Conservation (phyloP, 768 basidiomycete species). For the Austroboletus eburneus region DNA sequence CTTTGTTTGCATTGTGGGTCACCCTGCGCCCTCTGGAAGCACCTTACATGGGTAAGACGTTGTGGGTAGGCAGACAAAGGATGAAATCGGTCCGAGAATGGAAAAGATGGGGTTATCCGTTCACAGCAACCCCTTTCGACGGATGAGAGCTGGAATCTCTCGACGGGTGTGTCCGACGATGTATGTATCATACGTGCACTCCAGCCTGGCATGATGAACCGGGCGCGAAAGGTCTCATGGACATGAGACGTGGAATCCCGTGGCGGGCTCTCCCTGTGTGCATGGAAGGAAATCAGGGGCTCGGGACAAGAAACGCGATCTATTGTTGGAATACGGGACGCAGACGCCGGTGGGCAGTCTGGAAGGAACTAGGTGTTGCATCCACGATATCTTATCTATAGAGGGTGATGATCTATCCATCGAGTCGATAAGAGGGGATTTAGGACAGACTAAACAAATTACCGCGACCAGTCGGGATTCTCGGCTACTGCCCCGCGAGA, state of each 20-base stretch:
- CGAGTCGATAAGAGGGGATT: background rate
- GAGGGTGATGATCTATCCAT: slow-evolving; percentile 7
- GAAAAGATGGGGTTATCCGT: slow-evolving; percentile 10
- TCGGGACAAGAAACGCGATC: no score
- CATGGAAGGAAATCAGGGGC: slow-evolving; percentile 9
- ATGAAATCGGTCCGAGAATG: slow-evolving; percentile 11
- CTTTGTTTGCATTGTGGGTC: background rate
- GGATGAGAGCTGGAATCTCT: no score
- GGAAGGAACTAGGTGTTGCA: background rate
- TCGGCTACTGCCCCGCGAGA: background rate
- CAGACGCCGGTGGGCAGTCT: background rate
- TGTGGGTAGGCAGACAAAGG: background rate
- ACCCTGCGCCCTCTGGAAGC: slow-evolving; percentile 18
- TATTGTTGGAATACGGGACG: slow-evolving; percentile 13
- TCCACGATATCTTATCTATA: slow-evolving; percentile 19
- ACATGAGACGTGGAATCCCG: slow-evolving; percentile 5
- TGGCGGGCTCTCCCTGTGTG: slow-evolving; percentile 7
- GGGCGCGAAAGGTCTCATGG: no score
- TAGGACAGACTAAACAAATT: background rate
- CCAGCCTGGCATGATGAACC: no score
- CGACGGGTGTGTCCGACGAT: background rate
- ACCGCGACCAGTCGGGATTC: slow-evolving; percentile 5
- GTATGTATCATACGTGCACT: no score
- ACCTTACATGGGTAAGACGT: slow-evolving; percentile 6
- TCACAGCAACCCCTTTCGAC: slow-evolving; percentile 23